These are phyloP conservation scores for Scheffersomyces cryptocercus DNA, from an alignment of 1,139 yeast species.

Conservation along the genomic window DNA sequence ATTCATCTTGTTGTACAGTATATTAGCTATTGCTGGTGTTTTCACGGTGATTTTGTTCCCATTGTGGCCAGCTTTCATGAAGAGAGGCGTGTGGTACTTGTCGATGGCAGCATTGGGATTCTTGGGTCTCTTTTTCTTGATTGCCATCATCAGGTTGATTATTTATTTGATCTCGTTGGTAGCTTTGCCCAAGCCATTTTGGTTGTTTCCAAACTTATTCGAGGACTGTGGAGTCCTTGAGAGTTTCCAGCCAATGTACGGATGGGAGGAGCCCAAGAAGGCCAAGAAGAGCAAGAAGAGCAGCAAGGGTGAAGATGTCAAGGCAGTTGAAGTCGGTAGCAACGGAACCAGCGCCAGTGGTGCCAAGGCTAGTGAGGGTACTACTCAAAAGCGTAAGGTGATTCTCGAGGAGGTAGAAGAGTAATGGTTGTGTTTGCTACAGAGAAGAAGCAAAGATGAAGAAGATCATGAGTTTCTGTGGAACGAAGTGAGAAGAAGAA, in stretches of 20 bases:
- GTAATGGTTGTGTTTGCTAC: constrained; percentile 10
- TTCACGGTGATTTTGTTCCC: constrained; percentile 88
- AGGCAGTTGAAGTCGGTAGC: constrained; percentile 9
- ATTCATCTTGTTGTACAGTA: constrained; percentile 61
- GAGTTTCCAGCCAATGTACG: constrained; percentile 86
- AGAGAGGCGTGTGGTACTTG: constrained; percentile 87
- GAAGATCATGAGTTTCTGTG: background rate
- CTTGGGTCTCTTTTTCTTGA: constrained; percentile 70
- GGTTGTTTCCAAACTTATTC: constrained; percentile 95
- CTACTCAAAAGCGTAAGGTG: constrained; percentile 18
- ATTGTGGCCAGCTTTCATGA: constrained; percentile 91
- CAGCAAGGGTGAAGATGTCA: constrained; percentile 8
- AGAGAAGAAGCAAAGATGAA: background rate
- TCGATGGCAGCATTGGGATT: constrained; percentile 78
- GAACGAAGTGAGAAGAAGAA: background rate
- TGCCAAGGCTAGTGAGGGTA: constrained; percentile 7
- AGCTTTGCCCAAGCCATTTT: constrained; percentile 68
- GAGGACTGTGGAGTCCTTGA: constrained; percentile 95
- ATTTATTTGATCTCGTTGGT: constrained; percentile 65
- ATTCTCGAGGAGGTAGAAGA: constrained; percentile 52
- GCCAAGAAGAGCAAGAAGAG: constrained; percentile 23
- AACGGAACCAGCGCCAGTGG: constrained; percentile 5
- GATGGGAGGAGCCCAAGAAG: constrained; percentile 67
- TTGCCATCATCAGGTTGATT: constrained; percentile 79
- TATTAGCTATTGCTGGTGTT: constrained; percentile 63